Percentiles rank a stretch among this genome's conserved stretches.
phyloP scores from a whole-genome alignment of 2,329 filamentous ascomycete genomes.

The Plectosphaerella cucumerina region DNA sequence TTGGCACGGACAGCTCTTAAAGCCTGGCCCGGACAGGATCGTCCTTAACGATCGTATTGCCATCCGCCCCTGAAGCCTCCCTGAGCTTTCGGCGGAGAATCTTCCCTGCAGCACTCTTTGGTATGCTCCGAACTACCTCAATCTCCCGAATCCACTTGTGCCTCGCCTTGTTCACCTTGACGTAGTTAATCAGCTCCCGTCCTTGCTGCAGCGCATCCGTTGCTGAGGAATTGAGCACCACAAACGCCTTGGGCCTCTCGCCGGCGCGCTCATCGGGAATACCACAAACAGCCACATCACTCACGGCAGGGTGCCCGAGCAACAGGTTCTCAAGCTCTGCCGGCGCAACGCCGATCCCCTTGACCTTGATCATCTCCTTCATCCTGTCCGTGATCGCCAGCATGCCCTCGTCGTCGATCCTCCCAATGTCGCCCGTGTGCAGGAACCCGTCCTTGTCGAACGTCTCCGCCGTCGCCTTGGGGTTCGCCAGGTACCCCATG shows the following conservation, averaged over 20 bases:
- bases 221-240: constrained; percentile 36
- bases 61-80: constrained; percentile 17
- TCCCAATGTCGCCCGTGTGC: constrained; percentile 55
- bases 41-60: not conserved
- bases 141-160: constrained; percentile 52
- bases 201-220: constrained; percentile 24
- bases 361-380: constrained; percentile 67
- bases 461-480: constrained; percentile 36
- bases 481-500: constrained; percentile 45
- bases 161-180: constrained; percentile 48
- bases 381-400: constrained; percentile 57
- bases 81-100: constrained; percentile 52
- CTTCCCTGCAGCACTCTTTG: constrained; percentile 59
- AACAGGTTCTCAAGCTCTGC: constrained; percentile 60
- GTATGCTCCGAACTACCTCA: constrained; percentile 48
- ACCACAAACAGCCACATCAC: constrained; percentile 53
- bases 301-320: constrained; percentile 51
- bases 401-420: constrained; percentile 50
- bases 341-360: constrained; percentile 58
- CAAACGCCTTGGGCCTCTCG: constrained; percentile 53
- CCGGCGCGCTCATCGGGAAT: constrained; percentile 51
- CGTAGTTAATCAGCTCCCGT: constrained; percentile 41
- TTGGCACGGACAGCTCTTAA: not conserved
- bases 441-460: constrained; percentile 54
- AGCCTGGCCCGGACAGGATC: not conserved